Base-by-base conservation (phyloP, 208 protist species). In the Trypanosoma vivax region DNA sequence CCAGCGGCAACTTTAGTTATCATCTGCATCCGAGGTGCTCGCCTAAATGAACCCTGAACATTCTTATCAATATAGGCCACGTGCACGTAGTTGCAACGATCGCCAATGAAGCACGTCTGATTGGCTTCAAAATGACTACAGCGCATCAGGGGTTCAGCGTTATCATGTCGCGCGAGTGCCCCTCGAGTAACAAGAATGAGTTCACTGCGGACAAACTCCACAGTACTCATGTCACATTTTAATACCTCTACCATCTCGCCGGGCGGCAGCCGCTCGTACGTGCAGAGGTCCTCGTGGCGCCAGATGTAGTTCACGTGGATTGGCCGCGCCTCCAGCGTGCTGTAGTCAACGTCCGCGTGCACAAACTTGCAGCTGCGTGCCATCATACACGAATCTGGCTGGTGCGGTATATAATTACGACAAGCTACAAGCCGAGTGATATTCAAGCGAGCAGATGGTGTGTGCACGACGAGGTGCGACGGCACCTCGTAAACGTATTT, bases 301-400 rank as follows among this genome's bases (percentile, higher is more conserved):
- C 76, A 91, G 25, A 83, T 68, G 65, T 91, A 91, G 63, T 91
- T 84, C 37, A 88, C 79, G 65, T 91, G 83, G 51, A 91, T 81
- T 16, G 83, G 70, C 62, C 68, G 70, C 13, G 71, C 63, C 29
- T 69, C 65, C 37, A 90, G 63, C 38, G 47, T 63, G 37, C 33
- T 34, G 48, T 58, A 52, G 60, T 81, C 74, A 56, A 72, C 73
- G 64, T 87, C 79, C 18, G 59, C 73, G 54, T 90, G 83, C 31
- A 90, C 83, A 54, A 88, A 87, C 70, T 88, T 90, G 69, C 83
- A 90, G 50, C 66, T 73, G 27, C 40, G 50, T 11, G 70, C 66
- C 83, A 85, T 82, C 33, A 51, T 41, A 42, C 83, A 90, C 48
- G 73, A 79, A 30, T 50, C 49, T 16, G 68, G 60, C 39, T 83